Percentiles rank a stretch among this genome's conserved stretches.
These are phyloP conservation scores for Thielaviopsis ethacetica DNA, from an alignment of 2,329 filamentous ascomycete genomes.

Conservation along the genomic window DNA sequence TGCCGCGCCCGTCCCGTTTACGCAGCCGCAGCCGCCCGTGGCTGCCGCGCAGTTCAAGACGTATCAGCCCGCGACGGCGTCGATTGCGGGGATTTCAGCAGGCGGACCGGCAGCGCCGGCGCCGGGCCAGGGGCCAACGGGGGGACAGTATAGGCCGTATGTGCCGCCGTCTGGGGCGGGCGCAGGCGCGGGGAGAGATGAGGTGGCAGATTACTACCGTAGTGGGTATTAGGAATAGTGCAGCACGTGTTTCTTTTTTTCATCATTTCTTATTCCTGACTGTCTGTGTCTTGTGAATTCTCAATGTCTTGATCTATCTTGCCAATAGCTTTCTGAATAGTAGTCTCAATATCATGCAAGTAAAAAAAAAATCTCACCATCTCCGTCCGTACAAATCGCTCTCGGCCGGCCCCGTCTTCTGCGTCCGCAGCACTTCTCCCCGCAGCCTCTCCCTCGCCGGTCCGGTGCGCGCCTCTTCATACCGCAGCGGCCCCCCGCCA, in stretches of 20 bases:
- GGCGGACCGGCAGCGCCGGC: constrained; percentile 7
- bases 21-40: constrained; percentile 15
- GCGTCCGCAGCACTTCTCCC: constrained; percentile 16
- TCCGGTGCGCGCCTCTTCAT: constrained; percentile 12
- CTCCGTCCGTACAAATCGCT: constrained; percentile 25
- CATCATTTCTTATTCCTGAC: too few relatives aligned
- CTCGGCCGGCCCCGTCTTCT: constrained; percentile 15
- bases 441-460: constrained; percentile 16
- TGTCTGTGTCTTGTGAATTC: too few relatives aligned
- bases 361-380: too few relatives aligned
- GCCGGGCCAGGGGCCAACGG: constrained; percentile 18
- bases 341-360: too few relatives aligned
- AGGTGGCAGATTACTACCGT: constrained; percentile 40
- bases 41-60: constrained; percentile 11
- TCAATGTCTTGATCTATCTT: too few relatives aligned
- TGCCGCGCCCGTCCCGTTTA: constrained; percentile 12
- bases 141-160: constrained; percentile 42
- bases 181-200: constrained; percentile 22
- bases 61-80: constrained; percentile 2
- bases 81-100: constrained; percentile 24
- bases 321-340: not conserved
- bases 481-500: not conserved
- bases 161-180: constrained; percentile 32
- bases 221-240: constrained; percentile 2
- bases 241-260: too few relatives aligned